Evolutionary conservation across 352 stramenopile genomes (phyloP), one percentile per base, ranked within the genome.

Genomic region (Proteromonas lacertae): DNA sequence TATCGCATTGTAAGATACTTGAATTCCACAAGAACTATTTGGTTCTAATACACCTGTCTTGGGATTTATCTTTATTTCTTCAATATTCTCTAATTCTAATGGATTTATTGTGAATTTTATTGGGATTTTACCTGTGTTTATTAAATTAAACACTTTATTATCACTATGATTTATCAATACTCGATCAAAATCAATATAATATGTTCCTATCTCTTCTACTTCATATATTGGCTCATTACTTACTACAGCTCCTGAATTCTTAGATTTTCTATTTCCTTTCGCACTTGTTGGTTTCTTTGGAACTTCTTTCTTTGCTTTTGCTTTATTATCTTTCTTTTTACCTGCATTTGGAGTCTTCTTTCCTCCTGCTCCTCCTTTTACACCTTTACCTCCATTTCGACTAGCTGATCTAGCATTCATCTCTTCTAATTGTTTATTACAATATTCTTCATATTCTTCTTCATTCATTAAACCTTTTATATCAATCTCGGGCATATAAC

Each of bases 141-240:
- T 60, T 0, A 91, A 40, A 20, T 57, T 61, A 41, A 90, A 80
- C 1, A 51, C 62, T 25, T 69, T 72, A 30, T 73, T 66, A 24
- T 90, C 69, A 29, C 64, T 51, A 0, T 64, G 60, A 31, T 67
- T 64, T 17, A 90, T 47, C n/a, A 91, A 46, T 24, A 90, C 41
- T 20, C 79, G 56, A 35, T 82, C 72, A 29, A 91, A 91, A 41
- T 90, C 66, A 14, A 90, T 45, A 0, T 69, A 35, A 1, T 24
- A 31, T 21, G 36, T n/a, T 35, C 25, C 28, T 29, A 46, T 38
- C 13, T 35, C 22, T 8, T 22, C 23, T 24, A 30, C 19, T 2
- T 38, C 9, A n/a, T 36, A 35, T 10, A 18, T n/a, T n/a, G n/a
- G n/a, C n/a, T n/a, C n/a, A n/a, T n/a, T n/a, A n/a, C n/a, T n/a